Evolutionary conservation across 2,329 filamentous ascomycete species (phyloP), one percentile per base, ranked within the genome.

Genomic region (Trichoderma pleuroti): DNA sequence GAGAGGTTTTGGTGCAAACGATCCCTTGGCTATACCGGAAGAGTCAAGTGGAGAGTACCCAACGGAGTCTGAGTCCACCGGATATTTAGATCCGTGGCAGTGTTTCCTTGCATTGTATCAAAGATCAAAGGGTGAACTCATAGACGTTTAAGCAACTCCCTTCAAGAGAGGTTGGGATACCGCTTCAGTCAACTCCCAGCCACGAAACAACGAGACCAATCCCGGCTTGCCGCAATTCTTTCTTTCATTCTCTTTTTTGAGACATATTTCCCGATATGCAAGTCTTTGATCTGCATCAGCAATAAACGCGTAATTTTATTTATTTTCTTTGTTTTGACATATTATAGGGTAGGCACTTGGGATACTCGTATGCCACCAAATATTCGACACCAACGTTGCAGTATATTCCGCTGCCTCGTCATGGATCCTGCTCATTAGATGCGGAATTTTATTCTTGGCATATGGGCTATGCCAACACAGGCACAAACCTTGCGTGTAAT

Each of bases 401-500:
- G 9, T 52, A 21, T 12, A 21, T 24, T 9, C 21, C 11, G 46
- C n/a, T 21, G 46, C 14, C 46, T 24, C 24, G 24, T 21, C 21
- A 12, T 24, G n/a, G 21, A 52, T 12, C 3, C 24, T 52, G 5
- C 21, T 52, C 46, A 21, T 52, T 52, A 52, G 46, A 28, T 28
- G 52, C 52, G 26, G 14, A 32, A 18, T 30, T 32, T 14, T 60
- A n/a, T 3, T 52, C 39, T 64, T 64, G 61, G 61, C 61, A 32
- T 5, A 52, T 28, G 63, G 63, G 46, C 49, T 39, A 49, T 66
- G 62, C 62, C 26, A 52, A 8, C 62, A 26, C 12, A 5, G 60
- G 36, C 10, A 36, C 36, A 46, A 30, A 11, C 42, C 42, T 49
- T 49, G 12, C 42, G n/a, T 49, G n/a, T 49, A 14, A 49, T 49